Conservation (phyloP, 2,329 filamentous ascomycete species). For the Cryphonectria carpinicola region DNA sequence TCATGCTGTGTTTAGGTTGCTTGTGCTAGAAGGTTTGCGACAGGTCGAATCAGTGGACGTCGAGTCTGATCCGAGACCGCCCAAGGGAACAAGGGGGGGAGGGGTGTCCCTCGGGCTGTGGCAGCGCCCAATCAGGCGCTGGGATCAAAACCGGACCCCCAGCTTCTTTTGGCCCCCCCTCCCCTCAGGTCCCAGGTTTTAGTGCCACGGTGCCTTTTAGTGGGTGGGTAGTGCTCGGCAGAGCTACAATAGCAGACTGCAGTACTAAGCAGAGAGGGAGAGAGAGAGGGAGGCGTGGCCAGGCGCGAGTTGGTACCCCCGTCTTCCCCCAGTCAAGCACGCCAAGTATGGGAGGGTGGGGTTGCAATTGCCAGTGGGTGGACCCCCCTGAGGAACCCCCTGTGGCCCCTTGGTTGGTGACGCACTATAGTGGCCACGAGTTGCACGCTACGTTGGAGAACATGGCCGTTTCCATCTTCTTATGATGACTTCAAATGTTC, state of each 20-base stretch:
- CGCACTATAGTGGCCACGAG: neutral
- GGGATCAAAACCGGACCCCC: neutral
- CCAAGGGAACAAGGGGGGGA: neutral
- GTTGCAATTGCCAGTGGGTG: neutral
- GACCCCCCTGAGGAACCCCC: neutral
- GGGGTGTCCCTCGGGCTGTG: neutral
- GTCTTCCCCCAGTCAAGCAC: neutral
- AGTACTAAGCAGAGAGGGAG: neutral
- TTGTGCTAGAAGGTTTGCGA: slow-evolving; percentile 1
- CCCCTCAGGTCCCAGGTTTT: neutral
- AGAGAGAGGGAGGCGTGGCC: neutral
- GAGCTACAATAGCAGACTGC: neutral
- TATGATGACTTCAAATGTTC: neutral
- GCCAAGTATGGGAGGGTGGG: neutral
- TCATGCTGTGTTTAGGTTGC: slow-evolving; percentile 1
- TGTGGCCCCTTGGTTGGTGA: neutral
- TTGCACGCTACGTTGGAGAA: neutral
- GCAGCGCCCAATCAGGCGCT: neutral
- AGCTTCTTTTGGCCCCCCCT: neutral
- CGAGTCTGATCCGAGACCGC: slow-evolving; percentile 10
- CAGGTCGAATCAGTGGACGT: slow-evolving; percentile 8
- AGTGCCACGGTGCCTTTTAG: neutral
- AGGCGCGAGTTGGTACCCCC: neutral
- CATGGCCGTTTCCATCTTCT: neutral
- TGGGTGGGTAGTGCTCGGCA: neutral